Evolutionary conservation across 257 asterid genomes (phyloP), one percentile per base, ranked within the genome.

Genomic region (Handroanthus guayacan): DNA sequence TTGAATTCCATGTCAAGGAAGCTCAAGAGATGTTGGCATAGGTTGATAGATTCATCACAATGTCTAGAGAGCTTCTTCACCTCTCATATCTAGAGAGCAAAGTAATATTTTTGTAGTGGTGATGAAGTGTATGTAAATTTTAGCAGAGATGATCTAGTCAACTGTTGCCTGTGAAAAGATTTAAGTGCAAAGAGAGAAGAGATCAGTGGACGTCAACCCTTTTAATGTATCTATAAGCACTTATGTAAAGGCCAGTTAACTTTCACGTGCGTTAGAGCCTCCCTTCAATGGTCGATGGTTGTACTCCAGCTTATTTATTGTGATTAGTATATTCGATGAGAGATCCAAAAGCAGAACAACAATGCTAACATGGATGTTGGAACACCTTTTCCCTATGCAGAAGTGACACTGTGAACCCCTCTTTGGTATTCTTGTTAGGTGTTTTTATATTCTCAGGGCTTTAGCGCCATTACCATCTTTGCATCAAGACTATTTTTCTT

Each of bases 61-160:
- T 5, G 18, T 5, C 25, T 57, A 6, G 34, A 41, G 43, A 16
- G 31, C 31, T 25, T 55, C 52, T 61, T 74, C 45, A 31, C 41
- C 20, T 71, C 8, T 64, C n/a, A 11, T 9, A 13, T 75, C 12
- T 71, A 17, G 41, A 17, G 6, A 25, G 31, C 16, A 1, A 74
- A 63, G 48, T 69, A 52, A 67, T 5, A 34, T 31, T 69, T 45
- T 31, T 37, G 60, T 50, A 50, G 43, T 50, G 9, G 34, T 61
- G 31, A 54, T 41, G 67, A 37, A 74, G 9, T 38, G 5, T 9
- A 25, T 25, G 31, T 25, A 25, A 25, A 25, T 25, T 25, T 25
- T 25, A 12, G 61, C 74, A 41, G 50, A 65, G 4, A 45, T 64
- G 45, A 31, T 64, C 36, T 63, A 57, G 48, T 25, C 44, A 54